Conservation (phyloP, 495 filamentous ascomycete species). For the Entonaema liquescens region DNA sequence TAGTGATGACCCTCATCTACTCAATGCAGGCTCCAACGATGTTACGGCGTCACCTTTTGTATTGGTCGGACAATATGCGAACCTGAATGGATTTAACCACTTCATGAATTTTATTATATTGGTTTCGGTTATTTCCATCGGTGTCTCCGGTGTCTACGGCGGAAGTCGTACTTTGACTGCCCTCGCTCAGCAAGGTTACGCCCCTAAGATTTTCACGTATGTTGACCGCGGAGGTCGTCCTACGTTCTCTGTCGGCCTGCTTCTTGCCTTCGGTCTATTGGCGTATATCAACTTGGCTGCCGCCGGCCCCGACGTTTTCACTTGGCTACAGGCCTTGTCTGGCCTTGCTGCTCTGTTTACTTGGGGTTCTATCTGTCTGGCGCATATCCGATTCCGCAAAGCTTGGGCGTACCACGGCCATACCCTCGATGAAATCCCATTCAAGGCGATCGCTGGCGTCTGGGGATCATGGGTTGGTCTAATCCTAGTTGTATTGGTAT, state of each 20-base stretch:
- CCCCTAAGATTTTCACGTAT: constrained; percentile 66
- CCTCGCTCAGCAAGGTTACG: constrained; percentile 65
- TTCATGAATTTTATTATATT: constrained; percentile 81
- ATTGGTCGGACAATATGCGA: constrained; percentile 71
- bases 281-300: constrained; percentile 64
- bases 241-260: constrained; percentile 56
- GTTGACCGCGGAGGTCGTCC: constrained; percentile 68
- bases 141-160: constrained; percentile 72
- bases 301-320: constrained; percentile 60
- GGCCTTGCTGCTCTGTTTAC: constrained; percentile 66
- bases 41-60: constrained; percentile 78
- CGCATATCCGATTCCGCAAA: constrained; percentile 67
- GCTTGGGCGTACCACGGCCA: constrained; percentile 72
- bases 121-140: constrained; percentile 72
- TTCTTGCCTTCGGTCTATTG: constrained; percentile 60
- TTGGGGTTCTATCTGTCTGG: constrained; percentile 64
- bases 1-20: constrained; percentile 60
- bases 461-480: constrained; percentile 74
- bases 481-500: constrained; percentile 63
- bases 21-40: constrained; percentile 61
- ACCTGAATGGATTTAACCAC: constrained; percentile 70
- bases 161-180: constrained; percentile 75
- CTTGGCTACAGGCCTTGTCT: constrained; percentile 66
- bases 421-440: constrained; percentile 75
- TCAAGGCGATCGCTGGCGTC: constrained; percentile 69